Evolutionary conservation across 805 yeast species (phyloP).

Genomic region (Ogataea siamensis): DNA sequence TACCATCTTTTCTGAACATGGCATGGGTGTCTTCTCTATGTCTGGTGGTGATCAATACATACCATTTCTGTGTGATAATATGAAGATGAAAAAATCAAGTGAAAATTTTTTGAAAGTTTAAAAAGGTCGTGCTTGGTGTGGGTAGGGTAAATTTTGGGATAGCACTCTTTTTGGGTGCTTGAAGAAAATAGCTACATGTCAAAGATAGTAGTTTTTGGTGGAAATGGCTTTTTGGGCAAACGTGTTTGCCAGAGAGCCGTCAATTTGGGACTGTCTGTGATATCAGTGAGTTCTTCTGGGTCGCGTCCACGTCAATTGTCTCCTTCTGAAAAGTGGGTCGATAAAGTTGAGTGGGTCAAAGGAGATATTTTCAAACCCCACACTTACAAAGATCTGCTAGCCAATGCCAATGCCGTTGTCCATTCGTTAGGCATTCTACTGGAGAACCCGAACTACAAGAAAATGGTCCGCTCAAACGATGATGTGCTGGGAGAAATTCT

Average conservation of each 20-base stretch:
- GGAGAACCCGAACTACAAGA: constrained; percentile 69
- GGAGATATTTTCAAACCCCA: constrained; percentile 69
- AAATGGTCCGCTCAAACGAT: constrained; percentile 37
- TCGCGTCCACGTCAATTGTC: constrained; percentile 40
- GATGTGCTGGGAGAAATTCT: constrained; percentile 35
- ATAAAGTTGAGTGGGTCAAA: constrained; percentile 59
- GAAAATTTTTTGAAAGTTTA: constrained; percentile 18
- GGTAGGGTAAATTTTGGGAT: constrained; percentile 13
- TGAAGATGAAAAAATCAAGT: constrained; percentile 15
- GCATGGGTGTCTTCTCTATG: background rate
- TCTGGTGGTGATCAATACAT: constrained; percentile 6
- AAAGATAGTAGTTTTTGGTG: constrained; percentile 70
- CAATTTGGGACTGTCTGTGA: constrained; percentile 59
- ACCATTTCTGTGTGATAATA: constrained; percentile 16
- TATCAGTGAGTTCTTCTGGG: constrained; percentile 61
- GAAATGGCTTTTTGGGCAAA: constrained; percentile 77
- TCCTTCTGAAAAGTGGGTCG: constrained; percentile 46
- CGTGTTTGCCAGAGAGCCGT: constrained; percentile 70
- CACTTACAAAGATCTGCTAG: constrained; percentile 48
- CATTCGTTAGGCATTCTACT: constrained; percentile 79
- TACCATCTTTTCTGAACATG: too few relatives aligned
- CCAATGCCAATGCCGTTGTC: constrained; percentile 62
- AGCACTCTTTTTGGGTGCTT: background rate
- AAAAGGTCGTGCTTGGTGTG: constrained; percentile 16
- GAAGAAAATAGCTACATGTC: constrained; percentile 12